Conservation (phyloP, 331 rosid species). For the Pyracantha coccinea region DNA sequence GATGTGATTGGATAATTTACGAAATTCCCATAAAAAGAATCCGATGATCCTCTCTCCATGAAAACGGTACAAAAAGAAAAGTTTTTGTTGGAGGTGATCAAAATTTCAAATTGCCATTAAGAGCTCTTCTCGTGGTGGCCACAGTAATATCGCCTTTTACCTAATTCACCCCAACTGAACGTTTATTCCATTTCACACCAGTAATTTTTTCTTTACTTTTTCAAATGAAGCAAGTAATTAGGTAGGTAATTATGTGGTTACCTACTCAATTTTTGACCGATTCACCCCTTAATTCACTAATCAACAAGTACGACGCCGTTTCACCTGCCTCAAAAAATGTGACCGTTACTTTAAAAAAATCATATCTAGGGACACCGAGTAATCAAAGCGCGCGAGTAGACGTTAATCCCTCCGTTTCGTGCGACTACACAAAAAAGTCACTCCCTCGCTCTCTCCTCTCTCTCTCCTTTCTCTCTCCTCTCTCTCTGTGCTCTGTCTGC, state of each 20-base stretch:
- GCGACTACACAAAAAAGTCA: slow-evolving; percentile 16
- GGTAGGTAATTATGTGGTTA: neutral
- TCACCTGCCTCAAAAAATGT: slow-evolving; percentile 29
- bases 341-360: slow-evolving; percentile 53
- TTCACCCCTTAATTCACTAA: neutral
- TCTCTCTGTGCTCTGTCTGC: neutral
- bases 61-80: neutral
- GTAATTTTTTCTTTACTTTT: neutral
- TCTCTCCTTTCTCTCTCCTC: neutral
- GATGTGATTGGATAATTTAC: too few relatives aligned
- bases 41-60: too few relatives aligned
- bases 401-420: neutral
- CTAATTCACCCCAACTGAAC: neutral
- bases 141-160: neutral
- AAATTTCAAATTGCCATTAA: too few relatives aligned
- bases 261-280: neutral
- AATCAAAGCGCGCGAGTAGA: slow-evolving; percentile 28
- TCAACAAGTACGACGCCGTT: slow-evolving; percentile 9
- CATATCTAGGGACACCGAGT: slow-evolving; percentile 11
- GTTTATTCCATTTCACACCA: neutral
- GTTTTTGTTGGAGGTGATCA: neutral
- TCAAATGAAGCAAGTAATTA: neutral
- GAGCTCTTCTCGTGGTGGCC: too few relatives aligned
- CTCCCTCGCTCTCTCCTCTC: neutral
- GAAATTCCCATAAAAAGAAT: too few relatives aligned